Evolutionary conservation across 176 grass and related monocot species (phyloP).

Genomic region (Cenchrus purpureus): DNA sequence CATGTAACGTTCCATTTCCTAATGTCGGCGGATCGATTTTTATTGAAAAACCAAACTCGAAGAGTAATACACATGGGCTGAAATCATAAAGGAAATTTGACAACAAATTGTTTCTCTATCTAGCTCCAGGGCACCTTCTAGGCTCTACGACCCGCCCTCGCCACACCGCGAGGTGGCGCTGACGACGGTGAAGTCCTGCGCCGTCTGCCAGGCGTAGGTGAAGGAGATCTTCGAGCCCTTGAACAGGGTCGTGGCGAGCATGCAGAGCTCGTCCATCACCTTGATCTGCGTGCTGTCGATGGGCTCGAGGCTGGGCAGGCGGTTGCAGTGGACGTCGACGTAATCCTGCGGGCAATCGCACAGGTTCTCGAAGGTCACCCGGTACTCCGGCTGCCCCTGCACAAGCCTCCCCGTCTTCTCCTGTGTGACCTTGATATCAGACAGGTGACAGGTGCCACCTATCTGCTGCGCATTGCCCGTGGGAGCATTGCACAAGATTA

Average conservation of each 20-base stretch:
- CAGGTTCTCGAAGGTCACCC: constrained; percentile 28
- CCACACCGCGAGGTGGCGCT: constrained; percentile 9
- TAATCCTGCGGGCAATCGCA: constrained; percentile 31
- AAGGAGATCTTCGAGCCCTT: neutral
- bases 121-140: too few relatives aligned
- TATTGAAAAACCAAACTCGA: too few relatives aligned
- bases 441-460: neutral
- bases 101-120: too few relatives aligned
- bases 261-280: neutral
- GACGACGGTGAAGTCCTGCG: constrained; percentile 18
- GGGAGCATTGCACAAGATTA: neutral
- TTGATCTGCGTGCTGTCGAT: constrained; percentile 5
- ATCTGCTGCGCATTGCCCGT: neutral
- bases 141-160: neutral
- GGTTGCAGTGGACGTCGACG: constrained; percentile 9
- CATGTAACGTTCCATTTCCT: too few relatives aligned
- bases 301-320: constrained; percentile 18
- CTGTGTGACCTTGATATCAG: constrained; percentile 11
- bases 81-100: too few relatives aligned
- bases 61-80: too few relatives aligned
- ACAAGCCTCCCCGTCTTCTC: constrained; percentile 11
- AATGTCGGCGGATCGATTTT: too few relatives aligned
- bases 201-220: constrained; percentile 29
- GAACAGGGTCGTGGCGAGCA: constrained; percentile 7
- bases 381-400: constrained; percentile 26